Evolutionary conservation across 345 rosid species (phyloP), one percentile per base, ranked within the genome.

Genomic region (Eucalyptus globulus): DNA sequence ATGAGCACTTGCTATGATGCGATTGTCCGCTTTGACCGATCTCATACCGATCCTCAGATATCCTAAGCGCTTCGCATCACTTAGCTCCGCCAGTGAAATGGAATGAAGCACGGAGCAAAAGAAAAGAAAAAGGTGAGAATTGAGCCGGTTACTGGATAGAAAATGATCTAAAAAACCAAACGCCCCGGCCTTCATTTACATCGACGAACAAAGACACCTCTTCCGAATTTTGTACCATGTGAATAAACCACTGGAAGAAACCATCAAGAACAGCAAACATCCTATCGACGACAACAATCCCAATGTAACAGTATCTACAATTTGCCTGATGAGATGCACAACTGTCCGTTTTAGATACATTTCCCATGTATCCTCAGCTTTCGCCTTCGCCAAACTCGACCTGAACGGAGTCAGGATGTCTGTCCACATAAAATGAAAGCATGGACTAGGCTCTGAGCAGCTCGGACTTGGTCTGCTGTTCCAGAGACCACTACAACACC

Each of bases 371-470:
- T 72, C 19, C 8, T 76, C 21, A 9, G 83, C 83, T 40, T 76
- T 40, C 15, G 9, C 47, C 83, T 40, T 40, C 1, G 3, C 29
- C 83, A 76, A 29, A 14, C n/a, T 56, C 16, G 1, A 88, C 51
- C 50, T 47, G 54, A 47, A 29, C 27, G 13, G 86, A 56, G 49
- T 88, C 86, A 92, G 21, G 86, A 83, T 88, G 93, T 67, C 89
- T 87, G 93, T 53, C 95, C 96, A 17, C 93, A 93, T 37, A 95
- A 92, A 89, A 95, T 94, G 90, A 95, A 95, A 53, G 96, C 97
- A 88, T 96, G 98, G 83, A 96, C 92, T 58, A 96, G 96, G 91
- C 94, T 94, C 87, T 96, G 96, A 12, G 98, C 97, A 88, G 94
- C 94, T 16, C 91, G 95, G 87, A 93, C 92, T 92, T 96, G 96